Evolutionary conservation across 1,139 yeast genomes (phyloP).

Genomic region (Kluyveromyces sp.): DNA sequence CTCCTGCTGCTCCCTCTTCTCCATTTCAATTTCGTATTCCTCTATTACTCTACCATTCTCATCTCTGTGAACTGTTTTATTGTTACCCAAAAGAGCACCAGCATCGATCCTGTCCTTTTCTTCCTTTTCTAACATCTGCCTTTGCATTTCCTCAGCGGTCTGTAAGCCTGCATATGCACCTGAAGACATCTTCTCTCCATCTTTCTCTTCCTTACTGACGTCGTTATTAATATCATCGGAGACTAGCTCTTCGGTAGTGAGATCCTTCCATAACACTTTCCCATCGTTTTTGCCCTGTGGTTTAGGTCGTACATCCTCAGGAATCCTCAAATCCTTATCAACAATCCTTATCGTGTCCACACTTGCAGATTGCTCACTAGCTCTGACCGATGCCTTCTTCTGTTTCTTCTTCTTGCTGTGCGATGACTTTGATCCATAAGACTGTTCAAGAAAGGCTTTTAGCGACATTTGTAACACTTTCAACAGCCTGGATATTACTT

Average conservation of each 20-base stretch:
- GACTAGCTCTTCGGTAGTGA: slow-evolving; percentile 23
- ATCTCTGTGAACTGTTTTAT: slow-evolving; percentile 55
- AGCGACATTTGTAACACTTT: slow-evolving; percentile 9
- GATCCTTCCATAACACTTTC: slow-evolving; percentile 18
- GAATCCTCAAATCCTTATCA: slow-evolving; percentile 1
- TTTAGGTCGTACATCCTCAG: slow-evolving; percentile 7
- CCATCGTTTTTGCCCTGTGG: slow-evolving; percentile 10
- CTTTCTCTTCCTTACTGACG: slow-evolving; percentile 6
- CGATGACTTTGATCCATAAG: slow-evolving; percentile 12
- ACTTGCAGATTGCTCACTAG: background rate
- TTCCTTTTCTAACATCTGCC: slow-evolving; percentile 17
- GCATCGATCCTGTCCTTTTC: slow-evolving; percentile 19
- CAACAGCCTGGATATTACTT: too few species aligned
- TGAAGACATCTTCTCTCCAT: slow-evolving; percentile 29
- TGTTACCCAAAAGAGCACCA: slow-evolving; percentile 10
- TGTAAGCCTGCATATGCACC: slow-evolving; percentile 43
- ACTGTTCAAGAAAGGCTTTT: slow-evolving; percentile 18
- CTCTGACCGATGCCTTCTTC: background rate
- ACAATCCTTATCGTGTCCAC: background rate
- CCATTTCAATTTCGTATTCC: slow-evolving; percentile 32
- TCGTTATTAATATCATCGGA: too few species aligned
- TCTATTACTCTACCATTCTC: slow-evolving; percentile 47
- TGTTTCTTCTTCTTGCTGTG: background rate
- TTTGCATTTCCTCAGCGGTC: slow-evolving; percentile 31
- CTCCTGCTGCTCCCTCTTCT: slow-evolving; percentile 27